Evolutionary conservation across 331 rosid genomes (phyloP).

Genomic region (Acacia pycnantha): DNA sequence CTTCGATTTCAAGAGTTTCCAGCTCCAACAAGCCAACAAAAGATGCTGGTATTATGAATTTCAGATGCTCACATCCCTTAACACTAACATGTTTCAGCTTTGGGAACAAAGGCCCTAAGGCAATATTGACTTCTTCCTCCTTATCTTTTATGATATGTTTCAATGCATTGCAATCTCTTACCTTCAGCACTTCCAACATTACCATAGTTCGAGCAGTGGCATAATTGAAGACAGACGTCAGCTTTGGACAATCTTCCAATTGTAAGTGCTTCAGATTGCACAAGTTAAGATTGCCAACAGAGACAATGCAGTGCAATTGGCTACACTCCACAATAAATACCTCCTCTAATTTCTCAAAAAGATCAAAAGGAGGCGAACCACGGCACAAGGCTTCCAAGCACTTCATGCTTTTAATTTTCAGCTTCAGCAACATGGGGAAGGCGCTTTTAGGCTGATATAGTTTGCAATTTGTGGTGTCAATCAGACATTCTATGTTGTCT

Average conservation of each 20-base stretch:
- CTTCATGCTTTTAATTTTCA: not conserved
- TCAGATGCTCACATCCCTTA: not conserved
- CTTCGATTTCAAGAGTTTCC: conserved; percentile 13
- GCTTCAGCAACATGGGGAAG: not conserved
- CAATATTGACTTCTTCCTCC: not conserved
- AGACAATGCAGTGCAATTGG: not conserved
- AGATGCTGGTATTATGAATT: conserved; percentile 22
- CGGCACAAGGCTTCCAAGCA: not conserved
- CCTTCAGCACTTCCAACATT: not conserved
- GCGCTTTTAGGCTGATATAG: not conserved
- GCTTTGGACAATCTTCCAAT: conserved; percentile 6
- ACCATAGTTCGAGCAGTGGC: conserved; percentile 26
- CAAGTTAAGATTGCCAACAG: not conserved
- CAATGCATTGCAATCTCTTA: not conserved
- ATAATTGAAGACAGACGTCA: conserved; percentile 6
- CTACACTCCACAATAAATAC: not conserved
- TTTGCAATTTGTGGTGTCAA: not conserved
- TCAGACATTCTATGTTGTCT: not conserved
- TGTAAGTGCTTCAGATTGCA: not conserved
- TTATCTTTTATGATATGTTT: not conserved
- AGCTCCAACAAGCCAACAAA: conserved; percentile 21
- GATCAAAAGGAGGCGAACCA: conserved; percentile 7
- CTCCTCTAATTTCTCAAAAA: conserved; percentile 5
- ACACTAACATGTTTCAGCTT: conserved; percentile 20
- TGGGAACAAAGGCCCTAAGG: not conserved